phyloP scores from a whole-genome alignment of 2,329 filamentous ascomycete genomes.

The Rutstroemia sydowiana region DNA sequence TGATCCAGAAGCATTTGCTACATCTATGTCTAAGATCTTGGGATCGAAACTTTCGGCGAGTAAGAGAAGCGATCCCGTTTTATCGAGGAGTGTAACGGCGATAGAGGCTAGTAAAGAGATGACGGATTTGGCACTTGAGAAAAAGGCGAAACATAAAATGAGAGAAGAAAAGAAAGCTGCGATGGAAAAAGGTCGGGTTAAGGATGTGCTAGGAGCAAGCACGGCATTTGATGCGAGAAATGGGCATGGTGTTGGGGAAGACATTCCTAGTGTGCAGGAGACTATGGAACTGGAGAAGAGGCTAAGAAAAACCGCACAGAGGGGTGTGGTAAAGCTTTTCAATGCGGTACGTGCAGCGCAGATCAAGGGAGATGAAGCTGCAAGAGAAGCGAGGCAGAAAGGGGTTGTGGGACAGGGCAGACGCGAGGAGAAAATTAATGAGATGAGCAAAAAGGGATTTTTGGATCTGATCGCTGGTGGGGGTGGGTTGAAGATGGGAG shows the following conservation, averaged over 20 bases:
- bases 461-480: slow-evolving; percentile 75
- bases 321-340: slow-evolving; percentile 92
- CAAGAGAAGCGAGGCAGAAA: slow-evolving; percentile 58
- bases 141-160: slow-evolving; percentile 71
- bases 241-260: slow-evolving; percentile 30
- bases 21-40: slow-evolving; percentile 87
- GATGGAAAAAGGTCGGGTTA: slow-evolving; percentile 79
- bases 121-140: slow-evolving; percentile 70
- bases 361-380: slow-evolving; percentile 75
- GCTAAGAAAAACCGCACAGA: slow-evolving; percentile 79
- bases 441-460: slow-evolving; percentile 97
- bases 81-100: slow-evolving; percentile 73
- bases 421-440: slow-evolving; percentile 80
- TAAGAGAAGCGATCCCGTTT: slow-evolving; percentile 82
- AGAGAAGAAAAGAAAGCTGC: slow-evolving; percentile 73
- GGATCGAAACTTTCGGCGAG: slow-evolving; percentile 77
- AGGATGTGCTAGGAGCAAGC: slow-evolving; percentile 66
- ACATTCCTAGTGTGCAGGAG: slow-evolving; percentile 42
- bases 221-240: slow-evolving; percentile 45
- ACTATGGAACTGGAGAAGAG: slow-evolving; percentile 67
- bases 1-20: slow-evolving; percentile 85
- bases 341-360: slow-evolving; percentile 92
- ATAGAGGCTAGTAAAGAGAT: slow-evolving; percentile 64
- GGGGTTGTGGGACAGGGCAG: slow-evolving; percentile 72
- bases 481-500: slow-evolving; percentile 51